Evolutionary conservation across 805 yeast genomes (phyloP), one percentile per base, ranked within the genome.

Genomic region (Starmerella sirachaensis): DNA sequence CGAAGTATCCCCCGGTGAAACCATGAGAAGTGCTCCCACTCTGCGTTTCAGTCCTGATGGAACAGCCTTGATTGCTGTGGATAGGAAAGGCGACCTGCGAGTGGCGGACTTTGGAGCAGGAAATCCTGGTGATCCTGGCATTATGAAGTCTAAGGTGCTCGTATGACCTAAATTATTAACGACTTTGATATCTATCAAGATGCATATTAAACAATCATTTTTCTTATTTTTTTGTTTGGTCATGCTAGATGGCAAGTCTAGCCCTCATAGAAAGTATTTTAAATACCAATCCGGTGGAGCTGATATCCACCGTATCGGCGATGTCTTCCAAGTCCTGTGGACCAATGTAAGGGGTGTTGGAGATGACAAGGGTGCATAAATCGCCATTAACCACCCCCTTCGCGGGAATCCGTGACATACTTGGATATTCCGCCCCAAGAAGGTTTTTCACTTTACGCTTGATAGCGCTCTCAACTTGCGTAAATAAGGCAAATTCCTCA

Each of bases 71-170:
- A 77, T 73, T 48, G 68, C 74, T 4, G 68, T 84, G 12, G 97
- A 86, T 57, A 63, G 95, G 28, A 82, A 80, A 51, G 96, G 96
- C 0, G 58, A 73, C 0, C 60, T 85, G 31, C 76, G 76, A 45
- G 71, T 85, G 22, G 82, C 80, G 48, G 96, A 86, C 59, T 86
- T 85, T 60, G 80, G 91, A 11, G 86, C 84, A 37, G 94, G 93
- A 2, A 58, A 76, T 17, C 91, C 91, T 10, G 76, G 74, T 45
- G 56, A 47, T 18, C 53, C 57, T 6, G 61, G 60, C 2, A 48
- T 58, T 19, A 55, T 56, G 24, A 55, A 53, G 27, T 49, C 60
- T 26, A 50, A 59, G 14, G 39, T 54, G 3, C 40, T 57, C 28
- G 31, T 40, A 11, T 48, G 23, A 26, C 11, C 14, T 5, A n/a